phyloP scores from a whole-genome alignment of 306 rosid genomes.

The Vigna nakashimae region DNA sequence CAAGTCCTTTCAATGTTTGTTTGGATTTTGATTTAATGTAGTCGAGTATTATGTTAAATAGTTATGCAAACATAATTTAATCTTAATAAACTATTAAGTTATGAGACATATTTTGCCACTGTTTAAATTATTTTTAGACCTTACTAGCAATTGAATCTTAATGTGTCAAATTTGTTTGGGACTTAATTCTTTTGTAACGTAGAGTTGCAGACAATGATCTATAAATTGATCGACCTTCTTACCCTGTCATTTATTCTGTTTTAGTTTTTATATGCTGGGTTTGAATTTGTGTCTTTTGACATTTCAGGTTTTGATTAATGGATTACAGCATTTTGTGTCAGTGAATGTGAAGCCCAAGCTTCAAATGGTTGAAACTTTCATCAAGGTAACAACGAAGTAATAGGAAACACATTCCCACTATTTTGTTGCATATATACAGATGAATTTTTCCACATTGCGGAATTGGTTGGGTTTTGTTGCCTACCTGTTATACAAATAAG shows the following conservation, averaged over 20 bases:
- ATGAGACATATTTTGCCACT: not conserved
- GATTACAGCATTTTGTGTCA: constrained; percentile 84
- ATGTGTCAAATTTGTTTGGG: not conserved
- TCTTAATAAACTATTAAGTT: constrained; percentile 21
- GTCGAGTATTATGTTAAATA: constrained; percentile 29
- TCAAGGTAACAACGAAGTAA: constrained; percentile 69
- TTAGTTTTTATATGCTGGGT: constrained; percentile 32
- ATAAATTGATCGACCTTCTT: constrained; percentile 2
- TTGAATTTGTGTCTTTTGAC: constrained; percentile 33
- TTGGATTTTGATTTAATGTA: constrained; percentile 29
- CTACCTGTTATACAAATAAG: constrained; percentile 5
- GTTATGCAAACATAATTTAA: constrained; percentile 29
- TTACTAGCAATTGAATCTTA: constrained; percentile 14
- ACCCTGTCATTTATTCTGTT: constrained; percentile 24
- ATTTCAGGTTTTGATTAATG: constrained; percentile 94
- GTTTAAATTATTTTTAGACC: constrained; percentile 37
- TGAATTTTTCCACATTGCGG: constrained; percentile 25
- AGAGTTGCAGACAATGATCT: constrained; percentile 35
- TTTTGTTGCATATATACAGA: constrained; percentile 10
- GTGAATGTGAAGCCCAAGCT: constrained; percentile 83
- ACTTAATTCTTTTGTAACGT: constrained; percentile 20
- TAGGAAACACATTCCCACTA: constrained; percentile 16
- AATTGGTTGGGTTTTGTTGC: constrained; percentile 37
- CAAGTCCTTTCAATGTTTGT: constrained; percentile 27
- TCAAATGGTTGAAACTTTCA: constrained; percentile 86